Evolutionary conservation across 2,329 filamentous ascomycete species (phyloP), one percentile per base, ranked within the genome.

Genomic region (Ilyonectria mors-panacis): DNA sequence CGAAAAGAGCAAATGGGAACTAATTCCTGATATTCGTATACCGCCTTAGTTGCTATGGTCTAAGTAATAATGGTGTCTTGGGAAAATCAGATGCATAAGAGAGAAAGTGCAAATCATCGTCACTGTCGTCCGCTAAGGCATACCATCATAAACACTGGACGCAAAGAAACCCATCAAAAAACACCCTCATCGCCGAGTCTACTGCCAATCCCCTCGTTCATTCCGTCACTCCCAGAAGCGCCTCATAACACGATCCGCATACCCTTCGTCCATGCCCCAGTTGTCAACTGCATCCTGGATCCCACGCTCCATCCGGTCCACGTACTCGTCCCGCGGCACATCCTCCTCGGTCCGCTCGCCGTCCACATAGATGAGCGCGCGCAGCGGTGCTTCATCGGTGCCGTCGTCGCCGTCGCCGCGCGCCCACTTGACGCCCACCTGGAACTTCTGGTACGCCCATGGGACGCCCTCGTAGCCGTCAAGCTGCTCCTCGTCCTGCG

Each of bases 381-480:
- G 70, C 6, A 81, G 60, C 44, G 70, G 61, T 63, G 70, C 72
- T 21, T 71, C 71, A 19, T 75, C 61, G 5, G 73, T 65, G 67
- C 72, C 56, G 30, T 67, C 70, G 15, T 70, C 66, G 6, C 69
- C 68, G 55, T 75, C 70, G 50, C 47, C 21, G 50, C 51, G 44
- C 33, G 75, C 74, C 75, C 77, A 77, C 23, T 68, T 69, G 23
- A 79, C 73, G 44, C 85, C 80, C 39, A 79, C 70, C 48, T 73
- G 70, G 57, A 70, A 69, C 76, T 92, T 92, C 50, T 85, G 84
- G 74, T 93, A 93, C 1, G 85, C 85, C n/a, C 75, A 72, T 0
- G 90, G 89, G 0, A 93, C 91, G 45, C 89, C 90, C 78, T 93
- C 91, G 71, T 85, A 88, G 0, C 61, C 55, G 73, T 92, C 90